These are phyloP conservation scores for Cordia subcordata DNA, from an alignment of 257 asterid species.

Conservation along the genomic window DNA sequence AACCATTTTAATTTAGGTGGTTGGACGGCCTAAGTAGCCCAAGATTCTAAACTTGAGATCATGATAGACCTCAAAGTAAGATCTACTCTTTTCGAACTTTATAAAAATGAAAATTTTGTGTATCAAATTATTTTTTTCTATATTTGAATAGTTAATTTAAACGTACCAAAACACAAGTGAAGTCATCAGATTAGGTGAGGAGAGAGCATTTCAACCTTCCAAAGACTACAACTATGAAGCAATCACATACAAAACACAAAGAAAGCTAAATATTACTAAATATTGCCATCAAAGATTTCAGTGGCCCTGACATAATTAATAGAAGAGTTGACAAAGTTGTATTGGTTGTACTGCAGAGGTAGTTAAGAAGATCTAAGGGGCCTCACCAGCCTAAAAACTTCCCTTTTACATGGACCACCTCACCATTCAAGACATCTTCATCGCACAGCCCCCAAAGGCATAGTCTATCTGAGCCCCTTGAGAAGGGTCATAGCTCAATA, in stretches of 20 bases:
- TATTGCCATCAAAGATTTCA: constrained; percentile 9
- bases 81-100: neutral
- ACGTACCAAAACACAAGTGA: constrained; percentile 8
- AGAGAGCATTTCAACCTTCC: constrained; percentile 10
- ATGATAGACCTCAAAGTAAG: too few species aligned
- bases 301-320: constrained; percentile 9
- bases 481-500: too few species aligned
- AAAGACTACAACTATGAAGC: neutral
- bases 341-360: neutral
- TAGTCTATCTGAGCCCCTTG: too few species aligned
- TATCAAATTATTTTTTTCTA: neutral
- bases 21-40: too few species aligned
- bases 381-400: neutral
- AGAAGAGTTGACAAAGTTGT: constrained; percentile 28
- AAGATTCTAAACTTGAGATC: too few species aligned
- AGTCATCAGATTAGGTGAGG: constrained; percentile 32
- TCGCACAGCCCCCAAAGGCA: neutral
- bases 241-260: constrained; percentile 6
- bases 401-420: neutral
- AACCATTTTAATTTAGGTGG: too few species aligned
- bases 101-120: neutral
- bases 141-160: constrained; percentile 1
- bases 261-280: constrained; percentile 2
- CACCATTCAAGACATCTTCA: constrained; percentile 3
- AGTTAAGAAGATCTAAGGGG: constrained; percentile 4